Conservation (phyloP, 768 basidiomycete genomes). For the Hemileccinum impolitum region DNA sequence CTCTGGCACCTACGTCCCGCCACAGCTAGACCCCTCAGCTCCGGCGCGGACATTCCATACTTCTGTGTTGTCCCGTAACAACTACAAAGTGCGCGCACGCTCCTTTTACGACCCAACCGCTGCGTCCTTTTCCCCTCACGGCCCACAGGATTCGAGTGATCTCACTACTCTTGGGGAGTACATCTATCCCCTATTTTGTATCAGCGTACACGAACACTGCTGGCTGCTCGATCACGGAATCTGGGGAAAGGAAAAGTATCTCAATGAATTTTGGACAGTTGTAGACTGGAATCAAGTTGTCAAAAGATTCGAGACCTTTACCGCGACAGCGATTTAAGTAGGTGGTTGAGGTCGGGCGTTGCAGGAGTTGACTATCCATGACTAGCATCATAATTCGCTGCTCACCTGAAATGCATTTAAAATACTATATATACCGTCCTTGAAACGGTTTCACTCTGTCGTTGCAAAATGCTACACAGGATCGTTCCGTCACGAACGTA, state of each 20-base stretch:
- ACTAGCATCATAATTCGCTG: conserved; percentile 17
- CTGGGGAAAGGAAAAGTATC: conserved; percentile 87
- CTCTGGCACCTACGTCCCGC: conserved; percentile 36
- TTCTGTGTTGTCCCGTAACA: conserved; percentile 2
- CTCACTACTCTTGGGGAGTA: conserved; percentile 43
- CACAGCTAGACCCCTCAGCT: conserved; percentile 29
- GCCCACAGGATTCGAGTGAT: conserved; percentile 22
- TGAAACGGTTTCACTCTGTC: background rate
- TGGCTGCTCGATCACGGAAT: conserved; percentile 89
- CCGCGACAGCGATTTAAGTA: conserved; percentile 8
- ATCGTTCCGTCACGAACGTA: too few relatives aligned
- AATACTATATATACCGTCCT: conserved; percentile 14
- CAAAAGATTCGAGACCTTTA: conserved; percentile 28
- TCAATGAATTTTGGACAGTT: conserved; percentile 80
- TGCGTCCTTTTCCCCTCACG: background rate
- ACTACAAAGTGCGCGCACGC: conserved; percentile 16
- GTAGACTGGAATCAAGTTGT: conserved; percentile 71
- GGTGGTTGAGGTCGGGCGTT: background rate
- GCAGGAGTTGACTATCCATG: conserved; percentile 4
- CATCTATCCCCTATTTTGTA: conserved; percentile 72
- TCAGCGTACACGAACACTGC: conserved; percentile 80
- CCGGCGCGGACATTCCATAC: conserved; percentile 32
- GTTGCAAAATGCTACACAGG: background rate
- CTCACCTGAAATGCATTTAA: conserved; percentile 17
- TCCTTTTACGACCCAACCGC: conserved; percentile 27